Evolutionary conservation across 78 protist genomes (phyloP), one percentile per base, ranked within the genome.

Genomic region (Isochrysis galbana): DNA sequence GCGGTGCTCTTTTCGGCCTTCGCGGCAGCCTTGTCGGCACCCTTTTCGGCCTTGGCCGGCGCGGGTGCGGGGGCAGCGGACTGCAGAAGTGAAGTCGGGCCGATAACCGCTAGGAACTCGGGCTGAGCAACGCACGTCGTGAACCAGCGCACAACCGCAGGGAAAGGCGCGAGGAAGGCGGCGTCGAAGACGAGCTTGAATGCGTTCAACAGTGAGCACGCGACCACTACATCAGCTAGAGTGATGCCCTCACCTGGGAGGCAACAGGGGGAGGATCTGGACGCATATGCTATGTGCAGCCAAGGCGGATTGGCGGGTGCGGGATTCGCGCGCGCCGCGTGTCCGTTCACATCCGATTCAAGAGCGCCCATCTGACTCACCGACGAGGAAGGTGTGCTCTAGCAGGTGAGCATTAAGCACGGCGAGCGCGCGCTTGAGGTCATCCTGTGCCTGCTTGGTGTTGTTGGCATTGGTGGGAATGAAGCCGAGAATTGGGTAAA

Each of bases 211-310:
- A 97, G 94, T n/a, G 93, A 47, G 72, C 92, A 90, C 69, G 89
- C 93, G 55, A 96, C 90, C 90, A 67, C 91, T 90, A 97, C 91
- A 82, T 97, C 98, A 46, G 98, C 98, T 1, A 93, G 72, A 0
- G 97, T 42, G 54, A 97, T 87, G n/a, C n/a, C n/a, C n/a, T 51
- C 61, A 51, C 61, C 61, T 51, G 61, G 29, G 61, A 51, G 61
- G 14, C 29, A 51, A 14, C n/a, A n/a, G n/a, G n/a, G n/a, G n/a
- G n/a, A n/a, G n/a, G n/a, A n/a, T n/a, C n/a, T n/a, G n/a, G n/a
- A n/a, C n/a, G n/a, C n/a, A n/a, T n/a, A n/a, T n/a, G n/a, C n/a
- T n/a, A n/a, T n/a, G n/a, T n/a, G n/a, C n/a, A n/a, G n/a, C n/a
- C n/a, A n/a, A n/a, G n/a, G n/a, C n/a, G n/a, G n/a, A n/a, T n/a